Evolutionary conservation across 2,329 filamentous ascomycete genomes (phyloP).

Genomic region (Microcyclospora pomicola): DNA sequence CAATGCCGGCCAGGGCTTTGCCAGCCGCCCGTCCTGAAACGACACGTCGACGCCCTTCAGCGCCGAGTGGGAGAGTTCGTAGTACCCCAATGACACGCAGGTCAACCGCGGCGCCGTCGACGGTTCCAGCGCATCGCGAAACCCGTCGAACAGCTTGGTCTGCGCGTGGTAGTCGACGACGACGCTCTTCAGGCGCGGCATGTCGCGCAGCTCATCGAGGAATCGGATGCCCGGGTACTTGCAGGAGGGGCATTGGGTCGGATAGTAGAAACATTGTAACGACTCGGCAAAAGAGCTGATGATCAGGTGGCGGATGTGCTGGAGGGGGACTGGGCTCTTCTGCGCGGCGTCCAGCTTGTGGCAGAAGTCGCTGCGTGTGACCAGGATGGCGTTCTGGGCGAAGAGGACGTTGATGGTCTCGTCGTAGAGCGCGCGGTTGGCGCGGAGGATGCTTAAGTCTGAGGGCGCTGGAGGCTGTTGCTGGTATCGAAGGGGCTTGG

Average conservation of each 20-base stretch:
- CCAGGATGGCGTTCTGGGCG: conserved; percentile 3
- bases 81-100: conserved; percentile 1
- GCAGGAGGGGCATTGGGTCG: conserved; percentile 3
- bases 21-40: conserved; percentile 3
- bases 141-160: conserved; percentile 1
- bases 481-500: conserved; percentile 3
- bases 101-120: background rate
- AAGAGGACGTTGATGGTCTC: conserved; percentile 5
- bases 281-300: conserved; percentile 5
- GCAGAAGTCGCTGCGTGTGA: conserved; percentile 7
- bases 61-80: background rate
- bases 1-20: conserved; percentile 1
- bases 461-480: conserved; percentile 1
- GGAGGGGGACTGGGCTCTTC: conserved; percentile 1
- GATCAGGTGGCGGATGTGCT: conserved; percentile 4
- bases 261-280: conserved; percentile 3
- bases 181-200: conserved; percentile 4
- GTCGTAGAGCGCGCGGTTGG: conserved; percentile 3
- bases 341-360: conserved; percentile 1
- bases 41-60: conserved; percentile 1
- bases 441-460: conserved; percentile 3
- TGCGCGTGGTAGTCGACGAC: conserved; percentile 3
- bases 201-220: conserved; percentile 1
- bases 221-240: conserved; percentile 1
- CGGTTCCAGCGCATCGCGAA: background rate